phyloP scores from a whole-genome alignment of 2,329 filamentous ascomycete genomes.

The Nectriaceae sp. region DNA sequence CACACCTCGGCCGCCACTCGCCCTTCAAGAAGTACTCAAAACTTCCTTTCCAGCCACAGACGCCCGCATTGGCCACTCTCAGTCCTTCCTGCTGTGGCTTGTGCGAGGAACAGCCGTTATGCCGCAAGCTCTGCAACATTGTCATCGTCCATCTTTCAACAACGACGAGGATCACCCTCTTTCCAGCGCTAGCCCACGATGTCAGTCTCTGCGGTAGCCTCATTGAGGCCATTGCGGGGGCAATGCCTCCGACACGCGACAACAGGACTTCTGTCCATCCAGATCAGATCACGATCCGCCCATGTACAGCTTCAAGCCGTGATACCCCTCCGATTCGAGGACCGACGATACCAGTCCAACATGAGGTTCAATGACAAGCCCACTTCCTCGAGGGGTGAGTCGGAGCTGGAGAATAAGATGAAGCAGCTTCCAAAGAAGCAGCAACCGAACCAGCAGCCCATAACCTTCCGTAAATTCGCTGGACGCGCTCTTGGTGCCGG shows the following conservation, averaged over 20 bases:
- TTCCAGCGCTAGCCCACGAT: slow-evolving; percentile 21
- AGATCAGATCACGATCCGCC: slow-evolving; percentile 30
- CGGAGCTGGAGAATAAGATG: slow-evolving; percentile 18
- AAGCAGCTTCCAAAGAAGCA: slow-evolving; percentile 26
- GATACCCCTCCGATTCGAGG: slow-evolving; percentile 28
- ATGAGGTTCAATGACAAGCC: no score
- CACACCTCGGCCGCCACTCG: background rate
- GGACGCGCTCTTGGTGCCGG: slow-evolving; percentile 34
- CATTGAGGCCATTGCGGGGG: slow-evolving; percentile 34
- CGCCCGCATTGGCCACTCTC: background rate
- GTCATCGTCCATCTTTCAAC: slow-evolving; percentile 1
- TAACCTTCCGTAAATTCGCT: slow-evolving; percentile 35
- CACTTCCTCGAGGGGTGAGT: slow-evolving; percentile 11
- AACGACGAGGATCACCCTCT: slow-evolving; percentile 1
- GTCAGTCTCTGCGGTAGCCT: slow-evolving; percentile 37
- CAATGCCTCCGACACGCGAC: slow-evolving; percentile 31
- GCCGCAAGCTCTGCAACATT: slow-evolving; percentile 6
- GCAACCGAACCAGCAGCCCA: slow-evolving; percentile 22
- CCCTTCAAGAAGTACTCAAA: no score
- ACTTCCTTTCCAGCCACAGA: background rate
- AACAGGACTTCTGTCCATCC: slow-evolving; percentile 35
- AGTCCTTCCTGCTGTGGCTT: no score
- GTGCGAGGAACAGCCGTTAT: no score
- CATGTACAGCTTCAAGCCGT: slow-evolving; percentile 32
- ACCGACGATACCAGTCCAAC: slow-evolving; percentile 32